Conservation (phyloP, 2,329 filamentous ascomycete genomes). For the Hymenoscyphus fructigenus region DNA sequence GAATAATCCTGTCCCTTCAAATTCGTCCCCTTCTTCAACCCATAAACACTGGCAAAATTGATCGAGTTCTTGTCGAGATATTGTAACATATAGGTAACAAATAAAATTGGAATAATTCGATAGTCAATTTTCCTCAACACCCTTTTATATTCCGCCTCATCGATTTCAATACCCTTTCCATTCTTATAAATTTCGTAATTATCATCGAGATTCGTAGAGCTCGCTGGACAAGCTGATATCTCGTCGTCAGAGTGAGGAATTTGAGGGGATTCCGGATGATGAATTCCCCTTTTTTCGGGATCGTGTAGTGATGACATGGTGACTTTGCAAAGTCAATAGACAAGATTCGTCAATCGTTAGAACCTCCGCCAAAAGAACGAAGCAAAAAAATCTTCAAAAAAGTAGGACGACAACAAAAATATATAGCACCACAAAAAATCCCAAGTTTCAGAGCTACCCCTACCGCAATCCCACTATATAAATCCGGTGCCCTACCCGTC, state of each 20-base stretch:
- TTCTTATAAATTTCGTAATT: constrained; percentile 40
- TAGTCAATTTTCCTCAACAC: constrained; percentile 55
- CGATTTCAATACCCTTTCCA: constrained; percentile 30
- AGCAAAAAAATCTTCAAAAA: background rate
- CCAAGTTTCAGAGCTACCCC: background rate
- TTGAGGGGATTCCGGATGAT: background rate
- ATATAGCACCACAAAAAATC: background rate
- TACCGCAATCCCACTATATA: background rate
- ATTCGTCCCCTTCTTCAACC: constrained; percentile 22
- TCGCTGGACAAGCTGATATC: constrained; percentile 23
- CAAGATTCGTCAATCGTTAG: background rate
- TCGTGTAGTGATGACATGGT: background rate
- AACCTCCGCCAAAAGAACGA: background rate
- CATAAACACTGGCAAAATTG: constrained; percentile 48
- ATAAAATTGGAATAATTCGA: constrained; percentile 54
- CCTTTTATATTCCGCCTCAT: constrained; percentile 33
- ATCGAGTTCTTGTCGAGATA: constrained; percentile 61
- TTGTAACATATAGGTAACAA: constrained; percentile 57
- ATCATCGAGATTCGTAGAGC: constrained; percentile 36
- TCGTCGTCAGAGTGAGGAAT: background rate
- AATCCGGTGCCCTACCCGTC: background rate
- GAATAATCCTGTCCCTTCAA: constrained; percentile 33
- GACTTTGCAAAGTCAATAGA: no score
- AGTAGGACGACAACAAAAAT: background rate
- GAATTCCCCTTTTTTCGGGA: background rate